These are phyloP conservation scores for Thielaviopsis ethacetica DNA, from an alignment of 2,329 filamentous ascomycete genomes.

Conservation along the genomic window DNA sequence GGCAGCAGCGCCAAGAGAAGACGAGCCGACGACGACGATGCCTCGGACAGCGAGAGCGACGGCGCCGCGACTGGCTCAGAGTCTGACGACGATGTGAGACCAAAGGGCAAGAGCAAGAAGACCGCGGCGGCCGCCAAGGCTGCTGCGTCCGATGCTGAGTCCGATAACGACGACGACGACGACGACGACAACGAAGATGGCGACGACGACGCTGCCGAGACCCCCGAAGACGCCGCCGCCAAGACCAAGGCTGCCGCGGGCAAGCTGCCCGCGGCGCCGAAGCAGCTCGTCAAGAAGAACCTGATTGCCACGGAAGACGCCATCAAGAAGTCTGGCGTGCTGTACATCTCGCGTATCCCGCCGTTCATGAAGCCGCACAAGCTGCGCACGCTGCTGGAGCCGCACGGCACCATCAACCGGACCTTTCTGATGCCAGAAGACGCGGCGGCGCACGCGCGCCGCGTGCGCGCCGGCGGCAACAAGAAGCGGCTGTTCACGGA, in stretches of 20 bases:
- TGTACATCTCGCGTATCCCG: constrained; percentile 71
- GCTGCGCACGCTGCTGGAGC: constrained; percentile 55
- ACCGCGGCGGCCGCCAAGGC: background rate
- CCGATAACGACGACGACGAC: constrained; percentile 18
- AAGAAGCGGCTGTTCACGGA: constrained; percentile 71
- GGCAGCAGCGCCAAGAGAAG: constrained; percentile 52
- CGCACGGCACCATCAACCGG: constrained; percentile 60
- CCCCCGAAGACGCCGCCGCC: constrained; percentile 22
- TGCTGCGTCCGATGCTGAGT: constrained; percentile 16
- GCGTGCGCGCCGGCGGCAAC: constrained; percentile 60
- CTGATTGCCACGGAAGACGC: constrained; percentile 47
- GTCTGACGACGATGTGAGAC: constrained; percentile 17
- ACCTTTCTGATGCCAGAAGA: constrained; percentile 70
- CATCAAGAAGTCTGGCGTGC: constrained; percentile 58
- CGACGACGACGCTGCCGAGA: constrained; percentile 14
- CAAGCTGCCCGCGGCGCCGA: constrained; percentile 9
- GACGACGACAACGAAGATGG: constrained; percentile 16
- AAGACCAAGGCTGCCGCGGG: constrained; percentile 21
- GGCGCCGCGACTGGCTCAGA: constrained; percentile 23
- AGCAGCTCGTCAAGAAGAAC: constrained; percentile 45
- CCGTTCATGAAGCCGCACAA: constrained; percentile 80
- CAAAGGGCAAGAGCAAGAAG: constrained; percentile 14
- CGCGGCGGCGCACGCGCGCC: constrained; percentile 44
- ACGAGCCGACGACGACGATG: constrained; percentile 30
- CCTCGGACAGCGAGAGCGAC: constrained; percentile 20